Percentiles rank a stretch among this genome's conserved stretches.
These are phyloP conservation scores for Zangia roseola DNA, from an alignment of 768 basidiomycete genomes.

Conservation along the genomic window DNA sequence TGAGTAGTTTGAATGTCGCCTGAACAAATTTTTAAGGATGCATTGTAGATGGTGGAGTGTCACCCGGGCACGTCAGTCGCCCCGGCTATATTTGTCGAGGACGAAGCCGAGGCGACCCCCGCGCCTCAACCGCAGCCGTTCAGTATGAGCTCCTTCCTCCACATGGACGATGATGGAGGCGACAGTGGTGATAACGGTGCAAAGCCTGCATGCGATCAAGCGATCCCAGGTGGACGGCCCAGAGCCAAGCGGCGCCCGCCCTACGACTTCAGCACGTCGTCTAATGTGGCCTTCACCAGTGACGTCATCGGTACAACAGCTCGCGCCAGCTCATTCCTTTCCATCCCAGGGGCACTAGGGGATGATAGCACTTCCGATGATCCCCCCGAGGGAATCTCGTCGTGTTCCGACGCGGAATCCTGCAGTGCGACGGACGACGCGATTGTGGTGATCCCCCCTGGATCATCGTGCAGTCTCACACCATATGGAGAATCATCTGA, in stretches of 20 bases:
- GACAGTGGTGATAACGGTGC: background rate
- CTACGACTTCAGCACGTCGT: conserved; percentile 12
- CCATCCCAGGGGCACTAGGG: conserved; percentile 1
- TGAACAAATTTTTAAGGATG: background rate
- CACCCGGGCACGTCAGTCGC: conserved; percentile 12
- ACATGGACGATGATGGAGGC: conserved; percentile 4
- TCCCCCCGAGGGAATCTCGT: background rate
- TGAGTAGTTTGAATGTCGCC: background rate
- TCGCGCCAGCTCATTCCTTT: conserved; percentile 13
- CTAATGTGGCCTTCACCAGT: conserved; percentile 11
- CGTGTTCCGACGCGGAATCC: background rate
- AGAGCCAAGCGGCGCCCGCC: conserved; percentile 3
- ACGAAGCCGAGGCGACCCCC: conserved; percentile 10
- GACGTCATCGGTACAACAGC: conserved; percentile 15
- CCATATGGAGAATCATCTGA: background rate
- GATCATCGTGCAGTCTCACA: too few species aligned
- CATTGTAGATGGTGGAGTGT: conserved; percentile 10
- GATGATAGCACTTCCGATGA: background rate
- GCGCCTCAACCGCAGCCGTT: background rate
- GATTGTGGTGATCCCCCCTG: background rate
- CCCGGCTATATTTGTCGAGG: conserved; percentile 19
- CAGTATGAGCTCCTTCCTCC: conserved; percentile 12
- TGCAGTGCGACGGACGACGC: background rate
- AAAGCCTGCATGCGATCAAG: background rate
- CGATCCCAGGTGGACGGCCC: background rate